Percentiles rank a stretch among this genome's conserved stretches.
phyloP scores from a whole-genome alignment of 176 grass and related monocot genomes.

The Triticum turgidum region DNA sequence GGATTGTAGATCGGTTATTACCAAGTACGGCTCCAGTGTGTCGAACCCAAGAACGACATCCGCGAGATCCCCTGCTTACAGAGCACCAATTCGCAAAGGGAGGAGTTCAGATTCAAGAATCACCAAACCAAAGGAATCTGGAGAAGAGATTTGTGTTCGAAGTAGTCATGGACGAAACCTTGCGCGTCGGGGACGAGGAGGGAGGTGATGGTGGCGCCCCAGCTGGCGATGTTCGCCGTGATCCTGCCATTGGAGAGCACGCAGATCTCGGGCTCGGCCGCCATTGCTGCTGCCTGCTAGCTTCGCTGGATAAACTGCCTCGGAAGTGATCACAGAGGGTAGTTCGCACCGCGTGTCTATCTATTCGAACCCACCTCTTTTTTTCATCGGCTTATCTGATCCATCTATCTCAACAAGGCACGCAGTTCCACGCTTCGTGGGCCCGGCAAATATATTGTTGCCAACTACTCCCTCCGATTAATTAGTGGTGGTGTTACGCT shows the following conservation, averaged over 20 bases:
- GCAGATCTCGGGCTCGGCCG: slow-evolving; percentile 55
- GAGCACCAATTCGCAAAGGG: not conserved
- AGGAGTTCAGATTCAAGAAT: not conserved
- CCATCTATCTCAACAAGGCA: not conserved
- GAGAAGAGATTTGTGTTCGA: not conserved
- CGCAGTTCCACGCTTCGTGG: not conserved
- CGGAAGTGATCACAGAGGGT: not conserved
- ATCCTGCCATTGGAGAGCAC: slow-evolving; percentile 83
- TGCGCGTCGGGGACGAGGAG: slow-evolving; percentile 76
- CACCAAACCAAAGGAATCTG: not conserved
- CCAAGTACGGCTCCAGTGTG: slow-evolving; percentile 68
- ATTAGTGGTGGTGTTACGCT: too few species aligned
- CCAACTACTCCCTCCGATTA: too few species aligned
- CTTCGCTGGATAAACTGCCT: not conserved
- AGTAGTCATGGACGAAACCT: slow-evolving; percentile 29
- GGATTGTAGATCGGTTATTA: slow-evolving; percentile 32
- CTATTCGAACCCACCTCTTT: not conserved
- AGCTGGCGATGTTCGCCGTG: slow-evolving; percentile 70
- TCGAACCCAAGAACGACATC: slow-evolving; percentile 97
- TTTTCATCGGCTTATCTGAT: not conserved
- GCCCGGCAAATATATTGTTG: not conserved
- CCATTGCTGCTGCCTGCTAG: slow-evolving; percentile 35
- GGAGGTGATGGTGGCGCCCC: slow-evolving; percentile 87
- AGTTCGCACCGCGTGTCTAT: not conserved
- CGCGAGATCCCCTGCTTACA: slow-evolving; percentile 51